Conservation (phyloP, 1,284 basidiomycete genomes). For the Phellopilus nigrolimitatus region DNA sequence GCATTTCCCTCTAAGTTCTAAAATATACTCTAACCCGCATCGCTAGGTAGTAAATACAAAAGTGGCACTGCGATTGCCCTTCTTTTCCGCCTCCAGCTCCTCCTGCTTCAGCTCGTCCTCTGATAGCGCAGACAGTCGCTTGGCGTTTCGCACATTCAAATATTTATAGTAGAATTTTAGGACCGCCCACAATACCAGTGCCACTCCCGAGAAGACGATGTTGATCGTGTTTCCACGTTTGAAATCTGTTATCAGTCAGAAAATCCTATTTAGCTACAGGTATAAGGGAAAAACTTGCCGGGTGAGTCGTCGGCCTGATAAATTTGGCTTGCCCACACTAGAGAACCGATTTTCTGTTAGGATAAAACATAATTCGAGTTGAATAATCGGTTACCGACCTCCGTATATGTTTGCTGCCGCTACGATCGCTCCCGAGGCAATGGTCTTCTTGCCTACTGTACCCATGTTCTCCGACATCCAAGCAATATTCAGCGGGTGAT, state of each 20-base stretch:
- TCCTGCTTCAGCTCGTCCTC: conserved; percentile 28
- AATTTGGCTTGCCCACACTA: conserved; percentile 26
- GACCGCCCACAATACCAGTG: conserved; percentile 32
- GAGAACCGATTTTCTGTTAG: too few species aligned
- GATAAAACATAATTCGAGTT: too few species aligned
- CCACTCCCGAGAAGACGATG: conserved; percentile 32
- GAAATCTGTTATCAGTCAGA: conserved; percentile 27
- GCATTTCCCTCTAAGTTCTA: too few species aligned
- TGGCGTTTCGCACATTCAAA: conserved; percentile 28
- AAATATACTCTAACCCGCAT: too few species aligned
- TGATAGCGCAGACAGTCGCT: conserved; percentile 23
- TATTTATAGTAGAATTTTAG: conserved; percentile 31
- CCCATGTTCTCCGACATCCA: conserved; percentile 39
- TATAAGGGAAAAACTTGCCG: conserved; percentile 23
- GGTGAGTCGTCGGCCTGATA: conserved; percentile 35
- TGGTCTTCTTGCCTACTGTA: conserved; percentile 32
- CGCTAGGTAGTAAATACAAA: conserved; percentile 34
- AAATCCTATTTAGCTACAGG: not conserved
- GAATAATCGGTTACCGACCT: too few species aligned
- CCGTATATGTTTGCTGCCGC: conserved; percentile 32
- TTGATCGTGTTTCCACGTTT: conserved; percentile 35
- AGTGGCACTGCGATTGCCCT: conserved; percentile 33
- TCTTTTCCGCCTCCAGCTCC: conserved; percentile 27
- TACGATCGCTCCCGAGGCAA: conserved; percentile 33
- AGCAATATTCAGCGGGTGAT: conserved; percentile 36